Percentiles rank a stretch among this genome's conserved stretches.
phyloP scores from a whole-genome alignment of 257 asterid genomes.

The Scutellaria barbata region DNA sequence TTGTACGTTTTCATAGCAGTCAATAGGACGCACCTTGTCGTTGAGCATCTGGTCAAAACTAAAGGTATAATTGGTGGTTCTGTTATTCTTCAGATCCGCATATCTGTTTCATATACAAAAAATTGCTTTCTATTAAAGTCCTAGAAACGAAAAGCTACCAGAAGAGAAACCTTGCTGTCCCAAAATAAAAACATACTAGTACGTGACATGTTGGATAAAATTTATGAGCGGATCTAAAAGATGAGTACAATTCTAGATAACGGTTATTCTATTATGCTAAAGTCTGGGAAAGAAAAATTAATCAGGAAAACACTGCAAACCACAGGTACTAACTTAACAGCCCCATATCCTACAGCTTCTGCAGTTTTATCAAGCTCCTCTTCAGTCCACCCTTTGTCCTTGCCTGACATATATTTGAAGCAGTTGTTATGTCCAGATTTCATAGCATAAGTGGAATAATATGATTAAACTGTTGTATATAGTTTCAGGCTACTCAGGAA shows the following conservation, averaged over 20 bases:
- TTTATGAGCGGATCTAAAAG: conserved; percentile 1
- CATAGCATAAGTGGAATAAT: conserved; percentile 6
- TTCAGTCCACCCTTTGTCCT: conserved; percentile 70
- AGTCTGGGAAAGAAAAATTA: neutral
- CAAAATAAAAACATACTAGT: neutral
- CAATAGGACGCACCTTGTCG: conserved; percentile 67
- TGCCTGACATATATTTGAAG: conserved; percentile 58
- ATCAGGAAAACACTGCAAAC: conserved; percentile 22
- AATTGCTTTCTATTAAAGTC: conserved; percentile 1
- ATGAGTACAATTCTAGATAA: neutral
- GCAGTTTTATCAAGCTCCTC: conserved; percentile 95
- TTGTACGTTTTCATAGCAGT: neutral
- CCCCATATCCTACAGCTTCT: conserved; percentile 98
- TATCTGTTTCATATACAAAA: conserved; percentile 58
- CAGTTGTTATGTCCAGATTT: conserved; percentile 27
- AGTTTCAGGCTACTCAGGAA: conserved; percentile 1
- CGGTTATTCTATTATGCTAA: neutral
- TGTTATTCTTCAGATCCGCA: conserved; percentile 94
- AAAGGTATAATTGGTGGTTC: conserved; percentile 84
- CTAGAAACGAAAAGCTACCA: conserved; percentile 12
- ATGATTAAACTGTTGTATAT: neutral
- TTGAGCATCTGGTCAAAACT: conserved; percentile 94
- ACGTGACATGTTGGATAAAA: conserved; percentile 27
- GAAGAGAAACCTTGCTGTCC: neutral
- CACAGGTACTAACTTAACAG: conserved; percentile 71